Base-by-base conservation (phyloP, 768 basidiomycete genomes). In the Mycena rosella region DNA sequence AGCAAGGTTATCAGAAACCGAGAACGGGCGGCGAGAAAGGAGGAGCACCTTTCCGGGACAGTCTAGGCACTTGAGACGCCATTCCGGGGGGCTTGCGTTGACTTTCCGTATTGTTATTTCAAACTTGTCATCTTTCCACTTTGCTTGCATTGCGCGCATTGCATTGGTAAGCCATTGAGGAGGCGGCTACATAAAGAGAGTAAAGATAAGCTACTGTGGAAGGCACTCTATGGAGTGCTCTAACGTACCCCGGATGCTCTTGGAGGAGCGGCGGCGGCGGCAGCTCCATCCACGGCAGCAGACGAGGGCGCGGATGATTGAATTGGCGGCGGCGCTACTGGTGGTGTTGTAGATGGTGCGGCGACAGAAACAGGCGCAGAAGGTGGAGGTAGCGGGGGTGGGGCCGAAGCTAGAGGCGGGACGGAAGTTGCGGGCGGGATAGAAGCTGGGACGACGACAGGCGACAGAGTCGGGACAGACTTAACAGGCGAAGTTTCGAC, bases 51-150 rank as follows among this genome's bases (percentile, higher is more conserved):
- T 97, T 75, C 95, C 95, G 72, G 96, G 96, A 79, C 96, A 96
- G 77, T 98, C 96, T 69, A 89, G 75, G 76, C 96, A 98, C 78
- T 92, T 96, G 75, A 97, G 87, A n/a, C 95, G 87, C 96, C 96
- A 98, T 78, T 97, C 96, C 5, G 65, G 56, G 9, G 64, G 29
- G 42, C 88, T 79, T 20, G 83, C 85, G 38, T 84, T 83, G 13
- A 86, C 81, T 73, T 88, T 91, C 45, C 89, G 64, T 18, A 59
- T 80, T 26, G 93, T 89, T n/a, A 93, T 87, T 72, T 94, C 92
- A 71, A 98, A 96, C 64, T 78, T 88, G 77, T 98, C 96, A 70
- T 93, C 86, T 2, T 91, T 90, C 74, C 94, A 96, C 78, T 85
- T 88, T 17, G 81, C 78, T 73, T 91, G 89, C 85, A 96, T 87